phyloP scores from a whole-genome alignment of 306 rosid species.

The Fagus crenata region DNA sequence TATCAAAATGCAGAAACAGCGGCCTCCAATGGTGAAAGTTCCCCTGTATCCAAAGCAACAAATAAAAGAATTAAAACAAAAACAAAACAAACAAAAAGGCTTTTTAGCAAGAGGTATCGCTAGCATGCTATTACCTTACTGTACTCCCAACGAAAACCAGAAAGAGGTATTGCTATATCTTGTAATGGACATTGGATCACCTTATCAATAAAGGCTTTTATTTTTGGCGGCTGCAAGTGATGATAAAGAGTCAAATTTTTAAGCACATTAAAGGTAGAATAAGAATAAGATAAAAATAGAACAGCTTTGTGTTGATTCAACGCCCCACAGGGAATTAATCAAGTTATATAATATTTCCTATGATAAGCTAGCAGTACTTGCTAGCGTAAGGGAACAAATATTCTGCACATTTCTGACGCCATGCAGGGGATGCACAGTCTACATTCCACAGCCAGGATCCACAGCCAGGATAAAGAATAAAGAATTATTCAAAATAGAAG shows the following conservation, averaged over 20 bases:
- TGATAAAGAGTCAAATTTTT: slow-evolving; percentile 25
- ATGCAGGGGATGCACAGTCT: not conserved
- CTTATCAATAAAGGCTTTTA: slow-evolving; percentile 82
- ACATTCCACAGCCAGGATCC: not conserved
- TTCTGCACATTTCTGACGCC: not conserved
- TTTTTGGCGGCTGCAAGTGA: slow-evolving; percentile 82
- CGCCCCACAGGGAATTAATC: not conserved
- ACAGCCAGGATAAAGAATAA: not conserved
- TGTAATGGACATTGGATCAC: slow-evolving; percentile 92
- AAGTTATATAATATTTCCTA: not conserved
- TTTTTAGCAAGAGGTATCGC: too few relatives aligned
- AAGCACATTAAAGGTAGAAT: not conserved
- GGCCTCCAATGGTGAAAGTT: slow-evolving; percentile 98
- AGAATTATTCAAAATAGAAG: not conserved
- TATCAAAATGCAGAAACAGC: slow-evolving; percentile 81
- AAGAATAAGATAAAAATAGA: not conserved
- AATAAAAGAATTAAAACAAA: slow-evolving; percentile 17
- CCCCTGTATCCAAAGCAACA: slow-evolving; percentile 59
- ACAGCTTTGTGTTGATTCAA: not conserved
- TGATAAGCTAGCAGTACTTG: not conserved
- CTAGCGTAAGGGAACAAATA: not conserved
- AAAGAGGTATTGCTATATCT: slow-evolving; percentile 91
- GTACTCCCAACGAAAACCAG: slow-evolving; percentile 94
- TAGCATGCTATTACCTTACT: slow-evolving; percentile 58
- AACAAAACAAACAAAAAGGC: slow-evolving; percentile 4